Conservation (phyloP, 805 yeast genomes). For the Candida gorgasii region DNA sequence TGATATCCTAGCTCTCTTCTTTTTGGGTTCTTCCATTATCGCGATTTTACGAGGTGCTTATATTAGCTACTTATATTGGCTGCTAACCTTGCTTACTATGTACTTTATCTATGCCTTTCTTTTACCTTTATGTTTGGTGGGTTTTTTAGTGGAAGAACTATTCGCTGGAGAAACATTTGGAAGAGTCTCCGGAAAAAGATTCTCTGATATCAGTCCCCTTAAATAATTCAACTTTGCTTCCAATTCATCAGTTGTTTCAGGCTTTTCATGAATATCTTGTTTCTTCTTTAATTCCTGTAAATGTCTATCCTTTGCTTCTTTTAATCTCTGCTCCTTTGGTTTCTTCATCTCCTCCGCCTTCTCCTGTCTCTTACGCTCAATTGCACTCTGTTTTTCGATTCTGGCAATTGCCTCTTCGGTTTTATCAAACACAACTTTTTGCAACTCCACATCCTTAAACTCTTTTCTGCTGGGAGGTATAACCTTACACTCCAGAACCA, state of each 20-base stretch:
- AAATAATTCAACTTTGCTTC: slow-evolving; percentile 29
- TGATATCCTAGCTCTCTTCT: slow-evolving; percentile 3
- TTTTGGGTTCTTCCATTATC: background rate
- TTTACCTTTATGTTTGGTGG: background rate
- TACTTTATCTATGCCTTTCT: background rate
- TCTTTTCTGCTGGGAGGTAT: slow-evolving; percentile 60
- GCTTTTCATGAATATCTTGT: slow-evolving; percentile 33
- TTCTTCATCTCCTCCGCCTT: slow-evolving; percentile 19
- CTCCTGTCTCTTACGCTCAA: slow-evolving; percentile 51
- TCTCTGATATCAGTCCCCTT: slow-evolving; percentile 14
- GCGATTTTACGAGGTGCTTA: too few relatives aligned
- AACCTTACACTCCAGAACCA: slow-evolving; percentile 72
- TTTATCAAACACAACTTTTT: slow-evolving; percentile 56
- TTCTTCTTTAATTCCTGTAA: slow-evolving; percentile 18
- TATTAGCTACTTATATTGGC: too few relatives aligned
- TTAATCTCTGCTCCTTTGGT: slow-evolving; percentile 20
- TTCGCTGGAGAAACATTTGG: background rate
- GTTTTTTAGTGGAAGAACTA: too few relatives aligned
- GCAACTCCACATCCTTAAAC: slow-evolving; percentile 60
- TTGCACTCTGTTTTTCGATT: slow-evolving; percentile 72
- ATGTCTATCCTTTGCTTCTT: slow-evolving; percentile 19
- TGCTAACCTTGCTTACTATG: too few relatives aligned
- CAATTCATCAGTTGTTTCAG: slow-evolving; percentile 36
- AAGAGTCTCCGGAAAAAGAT: slow-evolving; percentile 20
- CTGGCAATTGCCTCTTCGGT: slow-evolving; percentile 58